Conservation (phyloP, 1,284 basidiomycete species). For the Puccinia sorghi region DNA sequence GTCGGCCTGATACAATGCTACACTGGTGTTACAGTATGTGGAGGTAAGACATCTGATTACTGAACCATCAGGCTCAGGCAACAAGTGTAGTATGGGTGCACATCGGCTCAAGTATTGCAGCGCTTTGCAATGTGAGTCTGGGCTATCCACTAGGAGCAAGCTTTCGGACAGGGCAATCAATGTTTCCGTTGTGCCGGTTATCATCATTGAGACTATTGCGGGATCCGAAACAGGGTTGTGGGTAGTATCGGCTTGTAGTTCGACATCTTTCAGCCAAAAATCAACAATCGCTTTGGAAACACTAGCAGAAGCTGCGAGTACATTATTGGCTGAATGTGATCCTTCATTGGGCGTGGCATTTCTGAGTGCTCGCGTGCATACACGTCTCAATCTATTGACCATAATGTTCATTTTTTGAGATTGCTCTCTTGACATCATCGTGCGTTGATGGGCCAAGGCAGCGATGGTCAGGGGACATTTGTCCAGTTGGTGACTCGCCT, state of each 20-base stretch:
- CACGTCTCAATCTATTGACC: constrained; percentile 27
- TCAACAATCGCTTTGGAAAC: constrained; percentile 33
- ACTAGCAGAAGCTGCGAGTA: constrained; percentile 17
- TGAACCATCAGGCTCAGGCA: constrained; percentile 35
- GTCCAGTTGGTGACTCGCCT: constrained; percentile 12
- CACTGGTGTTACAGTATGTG: constrained; percentile 43
- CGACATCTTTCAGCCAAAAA: constrained; percentile 36
- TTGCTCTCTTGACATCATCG: constrained; percentile 20
- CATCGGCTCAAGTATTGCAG: constrained; percentile 33
- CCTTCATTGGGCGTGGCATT: constrained; percentile 2
- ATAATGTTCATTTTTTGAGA: constrained; percentile 14
- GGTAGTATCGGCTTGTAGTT: not conserved
- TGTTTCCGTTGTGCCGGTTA: constrained; percentile 38
- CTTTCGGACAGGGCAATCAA: constrained; percentile 36
- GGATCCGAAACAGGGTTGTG: not conserved
- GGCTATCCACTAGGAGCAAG: constrained; percentile 19
- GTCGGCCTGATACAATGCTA: constrained; percentile 44
- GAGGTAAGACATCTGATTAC: constrained; percentile 46
- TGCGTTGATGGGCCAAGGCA: constrained; percentile 24
- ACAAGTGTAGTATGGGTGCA: constrained; percentile 23
- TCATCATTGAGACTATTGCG: constrained; percentile 25
- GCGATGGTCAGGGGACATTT: constrained; percentile 23
- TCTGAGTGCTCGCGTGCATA: constrained; percentile 33
- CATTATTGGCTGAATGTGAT: not conserved
- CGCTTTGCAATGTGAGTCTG: constrained; percentile 30